Base-by-base conservation (phyloP, 495 filamentous ascomycete genomes). In the Aspergillus campestris region DNA sequence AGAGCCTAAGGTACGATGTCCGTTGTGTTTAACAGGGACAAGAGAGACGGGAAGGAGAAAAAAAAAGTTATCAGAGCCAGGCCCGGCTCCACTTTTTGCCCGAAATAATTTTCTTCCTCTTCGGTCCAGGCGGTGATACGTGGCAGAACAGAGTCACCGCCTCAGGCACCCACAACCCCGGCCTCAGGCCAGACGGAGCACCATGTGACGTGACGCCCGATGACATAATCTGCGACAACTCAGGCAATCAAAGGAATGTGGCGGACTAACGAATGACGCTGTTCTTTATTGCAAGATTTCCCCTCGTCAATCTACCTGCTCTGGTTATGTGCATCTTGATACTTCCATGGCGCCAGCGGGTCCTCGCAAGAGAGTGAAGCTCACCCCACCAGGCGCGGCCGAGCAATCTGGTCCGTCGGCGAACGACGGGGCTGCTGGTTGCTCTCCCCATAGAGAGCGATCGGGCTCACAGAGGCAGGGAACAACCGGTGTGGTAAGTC, bases 301-400 rank as follows among this genome's bases (percentile, higher is more conserved):
- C 34, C 29, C 31, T 29, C n/a, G 18, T n/a, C 32, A 18, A 27
- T 11, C 10, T 27, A 8, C 3, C 28, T 34, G n/a, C 38, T 9
- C 18, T 51, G 44, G 59, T 62, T 44, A 69, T 71, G 68, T 58
- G 50, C 50, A 50, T 55, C 40, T 51, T 41, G 36, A 41, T 49
- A 40, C 50, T 46, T 60, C 52, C 57, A 65, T 70, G 65, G 62
- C 62, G 57, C 51, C 57, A 38, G 78, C 75, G 81, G 75, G 71
- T 57, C 72, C 79, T 60, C 75, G 81, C 54, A 84, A 84, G 66
- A 75, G 77, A 61, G 68, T 73, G 50, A 82, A 78, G 66, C 74
- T 70, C 49, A 80, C 77, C 52, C 73, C 76, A 47, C 65, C 64
- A 50, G 69, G 59, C 54, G 64, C 43, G 51, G 66, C 67, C 57